Percentiles rank a stretch among this genome's conserved stretches.
phyloP scores from a whole-genome alignment of 805 yeast species.

The Groenewaldozyma salmanticensis region DNA sequence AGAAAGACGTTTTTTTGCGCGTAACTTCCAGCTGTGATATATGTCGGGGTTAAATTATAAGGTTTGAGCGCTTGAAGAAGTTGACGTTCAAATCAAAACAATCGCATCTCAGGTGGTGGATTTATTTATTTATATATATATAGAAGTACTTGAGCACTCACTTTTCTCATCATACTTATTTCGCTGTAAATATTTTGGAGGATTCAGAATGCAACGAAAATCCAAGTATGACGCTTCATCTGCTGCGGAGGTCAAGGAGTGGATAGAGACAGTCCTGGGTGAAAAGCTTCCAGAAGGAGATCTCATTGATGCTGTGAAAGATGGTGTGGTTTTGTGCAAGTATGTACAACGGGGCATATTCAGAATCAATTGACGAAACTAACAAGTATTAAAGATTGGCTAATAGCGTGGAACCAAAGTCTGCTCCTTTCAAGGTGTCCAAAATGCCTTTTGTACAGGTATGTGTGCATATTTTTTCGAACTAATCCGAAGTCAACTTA shows the following conservation, averaged over 20 bases:
- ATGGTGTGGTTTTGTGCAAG: constrained; percentile 49
- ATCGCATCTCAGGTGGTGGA: no score
- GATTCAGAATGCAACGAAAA: no score
- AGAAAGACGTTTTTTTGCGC: no score
- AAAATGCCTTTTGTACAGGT: constrained; percentile 55
- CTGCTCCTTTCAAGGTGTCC: constrained; percentile 44
- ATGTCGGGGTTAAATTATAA: no score
- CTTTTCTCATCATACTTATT: no score
- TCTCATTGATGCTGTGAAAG: constrained; percentile 47
- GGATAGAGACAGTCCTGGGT: constrained; percentile 41
- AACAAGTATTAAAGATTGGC: constrained; percentile 20
- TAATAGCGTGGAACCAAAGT: constrained; percentile 31
- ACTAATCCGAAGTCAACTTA: neutral
- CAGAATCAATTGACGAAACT: neutral
- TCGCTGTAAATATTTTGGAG: no score
- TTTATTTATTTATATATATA: no score
- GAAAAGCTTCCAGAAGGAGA: constrained; percentile 32
- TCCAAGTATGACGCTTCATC: constrained; percentile 12
- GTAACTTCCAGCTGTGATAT: no score
- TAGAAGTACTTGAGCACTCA: no score
- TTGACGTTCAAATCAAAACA: no score
- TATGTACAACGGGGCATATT: constrained; percentile 13
- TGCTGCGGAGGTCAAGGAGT: constrained; percentile 30
- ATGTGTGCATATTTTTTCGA: neutral
- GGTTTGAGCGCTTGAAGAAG: no score